Base-by-base conservation (phyloP, 352 stramenopile genomes). In the Pythium rhizo-oryzae region DNA sequence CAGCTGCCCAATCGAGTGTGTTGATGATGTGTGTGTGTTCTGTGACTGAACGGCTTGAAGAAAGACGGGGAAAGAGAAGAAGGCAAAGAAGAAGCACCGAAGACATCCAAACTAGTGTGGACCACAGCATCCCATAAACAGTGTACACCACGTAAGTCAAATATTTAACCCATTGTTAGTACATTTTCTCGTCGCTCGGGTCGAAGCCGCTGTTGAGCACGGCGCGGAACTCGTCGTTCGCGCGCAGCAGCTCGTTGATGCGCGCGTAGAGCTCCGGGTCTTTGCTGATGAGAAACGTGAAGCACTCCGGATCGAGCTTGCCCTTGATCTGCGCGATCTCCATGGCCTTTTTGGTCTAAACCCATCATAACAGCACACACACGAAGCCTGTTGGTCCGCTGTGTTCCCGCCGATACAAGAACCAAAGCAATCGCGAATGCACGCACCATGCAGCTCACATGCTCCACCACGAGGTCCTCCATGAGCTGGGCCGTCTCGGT, bases 281-380 rank as follows among this genome's bases (percentile, higher is more conserved):
- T 59, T 96, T 96, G 54, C 85, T 89, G 66, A 96, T 90, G n/a
- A 92, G 73, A 55, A 96, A 95, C 55, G 93, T 93, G 68, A 96
- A 93, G 73, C 89, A 96, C 71, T 96, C 89, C 28, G 85, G 90
- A 65, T 96, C 89, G 25, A 96, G 69, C 51, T 95, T 94, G 53
- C 87, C 89, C 69, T 94, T 93, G 71, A 94, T 76, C n/a, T 78
- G 66, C 41, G 89, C 77, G 47, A 96, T 59, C 33, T 93, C 85
- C 80, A 95, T 84, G 16, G 87, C 87, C 52, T 95, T 96, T 62
- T 93, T 93, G 0, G 89, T 96, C 89, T 96, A 33, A 33, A 33
- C 28, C 28, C 3, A 6, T 33, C 28, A n/a, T n/a, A 33, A 33
- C 6, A 33, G 28, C 28, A 33, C 28, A 33, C 28, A 33, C 28